Evolutionary conservation across 2,329 filamentous ascomycete genomes (phyloP), one percentile per base, ranked within the genome.

Genomic region (Fusarium miscanthi): DNA sequence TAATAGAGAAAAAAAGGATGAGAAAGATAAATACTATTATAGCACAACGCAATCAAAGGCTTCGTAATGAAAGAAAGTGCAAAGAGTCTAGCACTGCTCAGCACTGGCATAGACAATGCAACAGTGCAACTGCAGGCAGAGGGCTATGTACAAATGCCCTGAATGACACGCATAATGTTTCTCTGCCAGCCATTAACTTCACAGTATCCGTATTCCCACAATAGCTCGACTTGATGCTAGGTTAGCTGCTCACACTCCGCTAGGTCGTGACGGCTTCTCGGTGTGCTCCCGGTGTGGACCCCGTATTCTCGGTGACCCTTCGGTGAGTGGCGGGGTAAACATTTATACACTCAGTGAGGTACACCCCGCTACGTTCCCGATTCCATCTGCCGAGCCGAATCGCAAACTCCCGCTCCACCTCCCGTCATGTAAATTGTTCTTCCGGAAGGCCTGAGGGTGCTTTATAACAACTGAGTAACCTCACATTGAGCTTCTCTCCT

Each of bases 381-480:
- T 69, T 53, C 37, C 69, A 78, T 78, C 64, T 79, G 78, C 78
- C 78, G 78, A 79, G 58, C 76, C 72, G 73, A 67, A 72, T 76
- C 60, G 58, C 60, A 52, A 52, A 62, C 54, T 51, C 54, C 49
- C 59, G 65, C 71, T 74, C 75, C 75, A 76, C 75, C 58, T 63
- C 49, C 48, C 43, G 52, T 58, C 62, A 77, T 77, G 75, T 74
- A 77, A 76, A 77, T 76, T 58, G 57, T 72, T 77, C 75, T 77
- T 77, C 75, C 75, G 75, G 67, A 56, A 25, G 65, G 53, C 59
- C 61, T 58, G 53, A 63, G 45, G 59, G 60, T 42, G n/a, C 33
- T 56, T 54, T 63, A 74, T 56, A 59, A 60, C 41, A 51, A 11
- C 23, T 17, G 9, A 23, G 19, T 21, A n/a, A 14, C 31, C 27